Conservation (phyloP, 2,329 filamentous ascomycete genomes). For the Fusarium subtropicale region DNA sequence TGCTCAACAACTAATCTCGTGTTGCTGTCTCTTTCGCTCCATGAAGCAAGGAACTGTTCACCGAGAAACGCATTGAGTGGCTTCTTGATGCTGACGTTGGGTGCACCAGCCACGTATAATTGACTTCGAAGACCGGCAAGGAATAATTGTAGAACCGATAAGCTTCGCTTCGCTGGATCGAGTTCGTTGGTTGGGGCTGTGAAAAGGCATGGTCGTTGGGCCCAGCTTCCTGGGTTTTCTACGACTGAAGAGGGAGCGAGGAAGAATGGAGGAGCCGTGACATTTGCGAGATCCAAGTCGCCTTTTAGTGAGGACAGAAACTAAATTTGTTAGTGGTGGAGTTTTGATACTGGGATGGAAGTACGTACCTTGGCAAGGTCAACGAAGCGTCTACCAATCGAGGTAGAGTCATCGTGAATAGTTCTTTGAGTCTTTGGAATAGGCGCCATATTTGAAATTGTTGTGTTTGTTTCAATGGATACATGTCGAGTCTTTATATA, state of each 20-base stretch:
- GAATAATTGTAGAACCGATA: slow-evolving; percentile 61
- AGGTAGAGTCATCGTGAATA: slow-evolving; percentile 31
- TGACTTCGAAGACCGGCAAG: slow-evolving; percentile 60
- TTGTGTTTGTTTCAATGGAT: background rate
- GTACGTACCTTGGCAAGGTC: slow-evolving; percentile 35
- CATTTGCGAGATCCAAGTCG: slow-evolving; percentile 59
- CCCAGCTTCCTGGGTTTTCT: slow-evolving; percentile 64
- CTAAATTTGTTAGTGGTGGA: slow-evolving; percentile 11
- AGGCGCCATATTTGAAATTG: slow-evolving; percentile 6
- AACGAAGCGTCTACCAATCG: slow-evolving; percentile 30
- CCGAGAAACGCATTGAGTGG: slow-evolving; percentile 66
- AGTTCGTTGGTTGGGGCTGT: slow-evolving; percentile 59
- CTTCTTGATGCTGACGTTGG: slow-evolving; percentile 63
- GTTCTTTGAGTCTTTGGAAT: slow-evolving; percentile 23
- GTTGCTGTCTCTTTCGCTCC: slow-evolving; percentile 48
- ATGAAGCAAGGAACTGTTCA: slow-evolving; percentile 60
- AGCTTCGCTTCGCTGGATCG: slow-evolving; percentile 56
- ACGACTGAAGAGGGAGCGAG: slow-evolving; percentile 62
- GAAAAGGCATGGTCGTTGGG: slow-evolving; percentile 60
- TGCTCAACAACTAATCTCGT: slow-evolving; percentile 58
- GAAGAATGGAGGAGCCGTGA: slow-evolving; percentile 64
- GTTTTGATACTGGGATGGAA: background rate
- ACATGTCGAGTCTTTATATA: background rate
- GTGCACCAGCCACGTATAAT: slow-evolving; percentile 60
- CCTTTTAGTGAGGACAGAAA: slow-evolving; percentile 54